Evolutionary conservation across 306 rosid species (phyloP).

Genomic region (Vachellia pachyceras): DNA sequence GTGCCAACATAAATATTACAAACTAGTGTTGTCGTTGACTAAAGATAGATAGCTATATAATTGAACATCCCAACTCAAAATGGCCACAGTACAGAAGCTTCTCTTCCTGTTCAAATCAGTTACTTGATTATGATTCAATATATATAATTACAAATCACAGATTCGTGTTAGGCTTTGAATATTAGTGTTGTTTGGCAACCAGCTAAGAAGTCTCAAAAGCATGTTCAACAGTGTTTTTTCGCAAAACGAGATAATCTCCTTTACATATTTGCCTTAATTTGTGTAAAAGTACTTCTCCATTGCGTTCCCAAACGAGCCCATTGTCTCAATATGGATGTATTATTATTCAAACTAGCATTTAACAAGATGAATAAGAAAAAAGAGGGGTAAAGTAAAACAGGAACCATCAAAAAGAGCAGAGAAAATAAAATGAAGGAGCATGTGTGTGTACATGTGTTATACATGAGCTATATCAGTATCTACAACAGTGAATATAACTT

Average conservation of each 20-base stretch:
- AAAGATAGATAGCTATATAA: background rate
- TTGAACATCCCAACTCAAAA: background rate
- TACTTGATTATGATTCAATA: background rate
- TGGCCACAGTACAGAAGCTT: background rate
- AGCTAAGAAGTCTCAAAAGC: too few relatives aligned
- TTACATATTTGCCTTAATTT: too few relatives aligned
- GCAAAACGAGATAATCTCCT: too few relatives aligned
- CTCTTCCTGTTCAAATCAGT: background rate
- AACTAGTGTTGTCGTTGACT: background rate
- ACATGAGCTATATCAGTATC: background rate
- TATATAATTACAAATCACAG: too few relatives aligned
- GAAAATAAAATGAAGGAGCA: background rate
- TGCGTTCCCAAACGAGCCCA: too few relatives aligned
- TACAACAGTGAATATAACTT: background rate
- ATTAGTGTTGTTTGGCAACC: too few relatives aligned
- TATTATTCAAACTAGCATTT: background rate
- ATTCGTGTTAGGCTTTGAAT: too few relatives aligned
- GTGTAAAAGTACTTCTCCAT: too few relatives aligned
- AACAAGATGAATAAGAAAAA: background rate
- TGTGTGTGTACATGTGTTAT: background rate
- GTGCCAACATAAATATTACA: background rate
- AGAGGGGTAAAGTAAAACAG: background rate
- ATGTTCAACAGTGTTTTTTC: too few relatives aligned
- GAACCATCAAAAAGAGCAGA: background rate
- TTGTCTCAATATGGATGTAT: background rate